Evolutionary conservation across 2,329 filamentous ascomycete genomes (phyloP), one percentile per base, ranked within the genome.

Genomic region (Colletotrichum tanaceti): DNA sequence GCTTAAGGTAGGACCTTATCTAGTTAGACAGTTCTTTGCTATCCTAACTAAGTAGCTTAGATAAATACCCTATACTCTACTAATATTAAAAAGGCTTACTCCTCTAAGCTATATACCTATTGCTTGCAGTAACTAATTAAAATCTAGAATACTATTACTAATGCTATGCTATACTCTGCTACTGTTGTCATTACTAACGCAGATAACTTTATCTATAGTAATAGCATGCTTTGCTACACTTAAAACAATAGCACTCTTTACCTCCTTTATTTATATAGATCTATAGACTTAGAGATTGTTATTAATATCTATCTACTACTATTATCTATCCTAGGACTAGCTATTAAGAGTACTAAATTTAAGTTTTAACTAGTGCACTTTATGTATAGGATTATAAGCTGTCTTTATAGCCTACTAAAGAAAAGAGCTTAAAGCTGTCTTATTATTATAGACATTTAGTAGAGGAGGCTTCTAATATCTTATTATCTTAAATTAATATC

Each of bases 151-250:
- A 88, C 91, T 24, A 80, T 92, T 57, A 83, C 88, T 4, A 83
- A 82, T 24, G 89, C 89, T 6, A 78, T 83, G 39, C 92, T 92
- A 0, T 93, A 88, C 74, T 83, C 87, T 0, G 85, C 86, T 18
- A 85, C 85, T 2, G 80, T 89, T 0, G 74, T 89, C 0, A 74
- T 93, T 38, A 90, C 85, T 3, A 80, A 87, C 59, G 89, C 85
- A 4, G 84, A 88, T 28, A 81, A 83, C 3, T 93, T 90, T 76
- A 76, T 89, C 2, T 93, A 91, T 74, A 80, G 82, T n/a, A 83
- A 88, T 64, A 90, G 91, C 5, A 82, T 87, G 11, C 79, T 94
- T 18, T 92, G 90, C 72, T 91, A 93, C 74, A 83, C 87, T 16
- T 75, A 83, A 46, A 82, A 84, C 47, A 66, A 73, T 41, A 58